A percentile compares a stretch with the other conserved stretches of the same genome.
These are phyloP conservation scores for Capniomyces stellatus DNA, from an alignment of 371 early-diverging fungal genomes.

Conservation along the genomic window DNA sequence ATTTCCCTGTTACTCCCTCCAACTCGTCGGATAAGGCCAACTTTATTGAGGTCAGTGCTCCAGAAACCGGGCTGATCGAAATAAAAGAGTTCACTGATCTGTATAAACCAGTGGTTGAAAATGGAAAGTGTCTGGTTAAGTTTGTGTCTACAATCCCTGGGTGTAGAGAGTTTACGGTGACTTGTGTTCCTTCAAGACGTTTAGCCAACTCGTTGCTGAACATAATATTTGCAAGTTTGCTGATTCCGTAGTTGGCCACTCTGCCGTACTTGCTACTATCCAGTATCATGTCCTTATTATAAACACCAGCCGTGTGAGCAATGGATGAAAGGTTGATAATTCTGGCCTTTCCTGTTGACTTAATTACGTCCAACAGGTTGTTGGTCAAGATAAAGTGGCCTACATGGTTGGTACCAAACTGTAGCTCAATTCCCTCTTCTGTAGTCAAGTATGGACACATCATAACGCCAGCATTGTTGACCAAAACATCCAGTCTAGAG, in stretches of 20 bases:
- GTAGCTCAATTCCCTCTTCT: conserved; percentile 49
- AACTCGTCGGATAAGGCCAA: background rate
- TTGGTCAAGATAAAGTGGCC: conserved; percentile 52
- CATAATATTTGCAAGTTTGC: conserved; percentile 49
- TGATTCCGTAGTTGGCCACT: conserved; percentile 28
- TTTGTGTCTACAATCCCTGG: conserved; percentile 47
- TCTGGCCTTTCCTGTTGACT: conserved; percentile 23
- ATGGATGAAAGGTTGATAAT: conserved; percentile 31
- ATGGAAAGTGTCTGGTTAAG: conserved; percentile 22
- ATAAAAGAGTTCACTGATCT: background rate
- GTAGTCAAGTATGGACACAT: conserved; percentile 35
- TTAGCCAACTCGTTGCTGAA: conserved; percentile 33
- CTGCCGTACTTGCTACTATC: conserved; percentile 18
- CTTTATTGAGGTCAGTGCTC: background rate
- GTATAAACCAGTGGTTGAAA: background rate
- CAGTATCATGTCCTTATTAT: conserved; percentile 26
- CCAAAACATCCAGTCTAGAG: conserved; percentile 34
- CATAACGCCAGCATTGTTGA: conserved; percentile 57
- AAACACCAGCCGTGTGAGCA: conserved; percentile 24
- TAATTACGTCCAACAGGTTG: conserved; percentile 38
- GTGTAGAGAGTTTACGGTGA: conserved; percentile 44
- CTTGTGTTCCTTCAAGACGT: conserved; percentile 23
- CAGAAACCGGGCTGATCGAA: background rate
- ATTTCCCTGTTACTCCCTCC: background rate
- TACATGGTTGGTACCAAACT: conserved; percentile 60